A percentile compares a stretch with the other conserved stretches of the same genome.
phyloP scores from a whole-genome alignment of 2,329 filamentous ascomycete species.

The Samsoniella hepiali region DNA sequence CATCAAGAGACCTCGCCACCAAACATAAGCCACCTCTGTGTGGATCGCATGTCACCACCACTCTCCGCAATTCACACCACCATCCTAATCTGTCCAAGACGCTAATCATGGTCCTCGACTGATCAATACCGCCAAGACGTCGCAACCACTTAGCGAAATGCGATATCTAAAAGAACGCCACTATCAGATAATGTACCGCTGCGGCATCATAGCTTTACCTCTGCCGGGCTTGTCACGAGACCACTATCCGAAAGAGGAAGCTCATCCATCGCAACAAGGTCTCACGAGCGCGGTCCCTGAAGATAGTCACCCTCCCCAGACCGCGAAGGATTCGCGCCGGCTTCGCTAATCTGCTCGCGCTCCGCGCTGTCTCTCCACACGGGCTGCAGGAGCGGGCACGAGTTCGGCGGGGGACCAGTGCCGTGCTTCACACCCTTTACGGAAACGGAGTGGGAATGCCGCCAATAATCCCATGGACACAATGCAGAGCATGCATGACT shows the following conservation, averaged over 20 bases:
- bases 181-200: not conserved
- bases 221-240: not conserved
- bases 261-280: not conserved
- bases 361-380: not conserved
- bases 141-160: not conserved
- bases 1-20: no score
- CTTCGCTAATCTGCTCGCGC: not conserved
- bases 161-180: not conserved
- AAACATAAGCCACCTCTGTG: not conserved
- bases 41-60: not conserved
- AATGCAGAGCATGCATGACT: not conserved
- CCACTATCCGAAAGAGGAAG: constrained; percentile 4
- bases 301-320: not conserved
- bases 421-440: not conserved
- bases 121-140: not conserved
- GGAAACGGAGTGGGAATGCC: not conserved
- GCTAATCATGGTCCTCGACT: not conserved
- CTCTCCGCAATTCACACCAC: not conserved
- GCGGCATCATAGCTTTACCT: not conserved
- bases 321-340: not conserved
- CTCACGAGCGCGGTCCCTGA: not conserved
- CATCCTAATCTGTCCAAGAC: not conserved
- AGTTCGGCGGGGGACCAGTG: not conserved
- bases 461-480: not conserved
- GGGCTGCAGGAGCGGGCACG: not conserved